Evolutionary conservation across 2,329 filamentous ascomycete genomes (phyloP), one percentile per base, ranked within the genome.

Genomic region (Aspergillus texensis): DNA sequence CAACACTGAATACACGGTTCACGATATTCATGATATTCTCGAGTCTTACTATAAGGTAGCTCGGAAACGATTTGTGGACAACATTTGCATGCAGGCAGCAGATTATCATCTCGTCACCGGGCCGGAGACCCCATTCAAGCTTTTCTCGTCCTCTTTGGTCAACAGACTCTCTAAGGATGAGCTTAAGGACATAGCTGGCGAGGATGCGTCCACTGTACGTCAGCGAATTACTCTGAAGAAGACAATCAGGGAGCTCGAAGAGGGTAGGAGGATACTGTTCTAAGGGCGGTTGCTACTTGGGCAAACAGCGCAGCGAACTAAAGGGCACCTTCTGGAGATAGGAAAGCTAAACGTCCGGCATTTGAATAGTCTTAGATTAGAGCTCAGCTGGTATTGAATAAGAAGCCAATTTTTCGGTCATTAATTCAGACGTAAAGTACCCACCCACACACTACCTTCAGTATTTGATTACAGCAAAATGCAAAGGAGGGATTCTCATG

Each of bases 31-130:
- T 61, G 84, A 91, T 63, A 84, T 86, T 1, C 78, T 91, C 0
- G 70, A 80, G 28, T 81, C 83, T 3, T 91, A 89, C 73, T 91
- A 91, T 77, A 80, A 85, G 30, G 84, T 90, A 1, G 81, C 87
- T 0, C 80, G 79, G 14, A 85, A 85, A 69, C 83, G 88, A 0
- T 90, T 92, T 62, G 82, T 89, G 1, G 89, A 92, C 67, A 83
- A 80, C 3, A 74, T 92, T 1, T 87, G 81, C 69, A 82, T 84
- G 64, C 88, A 91, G 65, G 86, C 82, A 0, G 77, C 85, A 1
- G 82, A 85, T 50, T 76, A 87, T 68, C 80, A 81, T 63, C 78
- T 91, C 0, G 74, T 90, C 0, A 76, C 75, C 1, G 82, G 84
- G 0, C 70, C 80, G 0, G 66, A 79, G 0, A 84, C 84, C 6